Conservation (phyloP, 1,284 basidiomycete genomes). For the Marasmius oreades region DNA sequence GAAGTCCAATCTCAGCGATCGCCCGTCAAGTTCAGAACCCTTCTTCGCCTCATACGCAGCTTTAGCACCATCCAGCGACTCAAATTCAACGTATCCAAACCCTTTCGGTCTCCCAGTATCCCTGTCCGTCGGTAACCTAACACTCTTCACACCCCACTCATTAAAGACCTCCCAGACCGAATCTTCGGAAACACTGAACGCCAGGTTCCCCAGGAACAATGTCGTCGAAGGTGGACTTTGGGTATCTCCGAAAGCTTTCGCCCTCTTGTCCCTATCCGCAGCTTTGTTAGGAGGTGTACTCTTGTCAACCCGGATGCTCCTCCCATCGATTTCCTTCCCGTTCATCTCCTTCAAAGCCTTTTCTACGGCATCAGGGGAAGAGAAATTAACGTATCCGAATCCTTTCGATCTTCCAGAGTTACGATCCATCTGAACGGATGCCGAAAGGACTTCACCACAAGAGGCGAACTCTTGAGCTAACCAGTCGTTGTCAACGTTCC, state of each 20-base stretch:
- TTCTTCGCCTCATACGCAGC: conserved; percentile 73
- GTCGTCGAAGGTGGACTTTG: conserved; percentile 70
- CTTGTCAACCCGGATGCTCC: conserved; percentile 84
- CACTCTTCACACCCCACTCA: conserved; percentile 87
- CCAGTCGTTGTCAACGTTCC: conserved; percentile 98
- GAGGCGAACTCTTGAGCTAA: conserved; percentile 87
- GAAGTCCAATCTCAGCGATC: conserved; percentile 84
- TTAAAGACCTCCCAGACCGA: conserved; percentile 89
- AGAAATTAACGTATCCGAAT: conserved; percentile 96
- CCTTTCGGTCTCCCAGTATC: conserved; percentile 92
- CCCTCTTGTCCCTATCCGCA: conserved; percentile 62
- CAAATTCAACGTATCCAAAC: conserved; percentile 96
- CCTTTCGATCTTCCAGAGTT: conserved; percentile 85
- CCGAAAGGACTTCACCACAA: conserved; percentile 86
- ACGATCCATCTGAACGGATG: conserved; percentile 90
- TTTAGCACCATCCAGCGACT: conserved; percentile 76
- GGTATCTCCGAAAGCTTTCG: conserved; percentile 75
- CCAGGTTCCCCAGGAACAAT: conserved; percentile 91
- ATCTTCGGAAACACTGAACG: conserved; percentile 82
- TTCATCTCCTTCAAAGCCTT: conserved; percentile 70
- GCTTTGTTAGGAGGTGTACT: conserved; percentile 61
- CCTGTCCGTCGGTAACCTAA: conserved; percentile 91
- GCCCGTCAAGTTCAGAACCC: conserved; percentile 82
- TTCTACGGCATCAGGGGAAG: conserved; percentile 68
- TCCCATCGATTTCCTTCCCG: conserved; percentile 90